Base-by-base conservation (phyloP, 768 basidiomycete genomes). In the Pluteus cervinus region DNA sequence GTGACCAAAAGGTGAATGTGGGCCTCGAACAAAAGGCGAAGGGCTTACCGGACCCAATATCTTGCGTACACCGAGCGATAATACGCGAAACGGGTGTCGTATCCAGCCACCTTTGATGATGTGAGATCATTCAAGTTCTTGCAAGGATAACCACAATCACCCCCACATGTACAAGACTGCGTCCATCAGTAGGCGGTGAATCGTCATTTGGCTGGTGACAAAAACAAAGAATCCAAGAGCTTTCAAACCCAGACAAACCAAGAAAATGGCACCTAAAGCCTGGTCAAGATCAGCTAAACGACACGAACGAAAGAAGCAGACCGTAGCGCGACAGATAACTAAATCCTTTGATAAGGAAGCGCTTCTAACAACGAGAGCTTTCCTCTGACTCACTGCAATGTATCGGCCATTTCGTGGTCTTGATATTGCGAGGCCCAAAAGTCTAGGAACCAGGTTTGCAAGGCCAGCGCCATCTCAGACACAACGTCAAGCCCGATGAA, bases 11-110 rank as follows among this genome's bases (percentile, higher is more conserved):
- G 57, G 1, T 63, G 66, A 21, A 35, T 17, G 6, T 2, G 62
- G 64, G 8, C 51, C 61, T 39, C 69, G 66, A 5, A 70, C n/a
- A n/a, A n/a, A 53, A 63, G 65, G 68, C 36, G 66, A 61, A 28
- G 14, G 20, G 5, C 15, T 16, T 11, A 20, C 8, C n/a, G 14
- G 26, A 45, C 75, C 62, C 18, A 8, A 76, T 75, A 48, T 80
- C 78, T 32, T 76, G 71, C 1, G 78, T 80, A 49, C 71, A 71
- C 33, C 78, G 65, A 18, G 74, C 60, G 24, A 79, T 73, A 29
- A 81, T 68, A 5, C 78, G 70, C 11, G 59, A 55, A 1, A 51
- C 53, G 12, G 63, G 60, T 7, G 64, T 65, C 12, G 52, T 51
- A 44, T 60, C 57, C 18, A 66, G 60, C 55, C 54, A 76, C 56